phyloP scores from a whole-genome alignment of 805 yeast genomes.

The Lachancea quebecensis region DNA sequence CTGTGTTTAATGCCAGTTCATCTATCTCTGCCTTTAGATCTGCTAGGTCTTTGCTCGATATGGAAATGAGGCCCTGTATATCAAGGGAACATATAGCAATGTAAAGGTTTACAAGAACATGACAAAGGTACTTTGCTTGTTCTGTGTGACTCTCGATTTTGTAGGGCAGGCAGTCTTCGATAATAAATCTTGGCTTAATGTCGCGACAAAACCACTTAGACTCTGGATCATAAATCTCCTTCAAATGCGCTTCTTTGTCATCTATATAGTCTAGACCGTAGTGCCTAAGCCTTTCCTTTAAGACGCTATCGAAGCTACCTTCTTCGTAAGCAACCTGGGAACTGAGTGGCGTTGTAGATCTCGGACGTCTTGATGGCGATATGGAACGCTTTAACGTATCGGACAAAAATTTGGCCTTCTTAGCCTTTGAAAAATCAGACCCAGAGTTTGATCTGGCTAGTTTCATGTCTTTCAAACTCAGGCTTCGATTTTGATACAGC shows the following conservation, averaged over 20 bases:
- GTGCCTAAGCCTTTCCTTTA: constrained; percentile 30
- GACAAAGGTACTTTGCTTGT: constrained; percentile 66
- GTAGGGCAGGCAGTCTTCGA: constrained; percentile 58
- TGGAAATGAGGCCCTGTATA: constrained; percentile 59
- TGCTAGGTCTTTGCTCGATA: constrained; percentile 63
- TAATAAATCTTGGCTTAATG: constrained; percentile 28
- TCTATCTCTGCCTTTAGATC: constrained; percentile 33
- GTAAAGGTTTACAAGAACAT: constrained; percentile 72
- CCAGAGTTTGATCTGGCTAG: constrained; percentile 17
- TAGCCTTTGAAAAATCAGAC: constrained; percentile 13
- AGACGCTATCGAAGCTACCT: constrained; percentile 18
- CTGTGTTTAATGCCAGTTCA: constrained; percentile 49
- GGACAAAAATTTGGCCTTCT: constrained; percentile 7
- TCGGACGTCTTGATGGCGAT: constrained; percentile 8
- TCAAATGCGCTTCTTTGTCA: constrained; percentile 30
- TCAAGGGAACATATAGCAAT: constrained; percentile 72
- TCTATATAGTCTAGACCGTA: constrained; percentile 50
- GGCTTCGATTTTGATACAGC: constrained; percentile 13
- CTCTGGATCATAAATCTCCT: constrained; percentile 26
- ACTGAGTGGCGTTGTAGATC: constrained; percentile 24
- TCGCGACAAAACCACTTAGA: constrained; percentile 37
- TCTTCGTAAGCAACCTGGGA: constrained; percentile 17
- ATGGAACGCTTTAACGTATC: constrained; percentile 6
- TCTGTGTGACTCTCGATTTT: constrained; percentile 59
- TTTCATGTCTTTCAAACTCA: constrained; percentile 15